Percentiles rank a stretch among this genome's conserved stretches.
Evolutionary conservation across 179 eudicot species (phyloP).

Genomic region (Beta corolliflora): DNA sequence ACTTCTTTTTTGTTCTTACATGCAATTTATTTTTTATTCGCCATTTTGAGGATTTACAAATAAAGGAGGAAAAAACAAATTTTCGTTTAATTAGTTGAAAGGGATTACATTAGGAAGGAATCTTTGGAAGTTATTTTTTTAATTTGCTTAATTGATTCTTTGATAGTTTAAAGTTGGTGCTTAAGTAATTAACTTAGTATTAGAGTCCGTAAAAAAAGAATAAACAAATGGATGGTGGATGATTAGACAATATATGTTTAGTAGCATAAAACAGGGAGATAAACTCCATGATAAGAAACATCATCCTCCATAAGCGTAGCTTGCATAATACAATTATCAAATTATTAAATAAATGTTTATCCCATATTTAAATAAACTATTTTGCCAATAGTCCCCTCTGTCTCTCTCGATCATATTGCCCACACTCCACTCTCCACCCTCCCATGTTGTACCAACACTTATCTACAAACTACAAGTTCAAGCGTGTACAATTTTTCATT

Average conservation of each 20-base stretch:
- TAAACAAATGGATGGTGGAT: neutral
- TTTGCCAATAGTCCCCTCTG: neutral
- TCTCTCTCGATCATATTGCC: neutral
- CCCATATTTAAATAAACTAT: neutral
- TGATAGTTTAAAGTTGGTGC: neutral
- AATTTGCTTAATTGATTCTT: neutral
- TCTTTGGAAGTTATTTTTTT: neutral
- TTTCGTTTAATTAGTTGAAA: neutral
- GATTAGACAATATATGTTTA: slow-evolving; percentile 10
- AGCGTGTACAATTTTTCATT: neutral
- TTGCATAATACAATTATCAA: slow-evolving; percentile 20
- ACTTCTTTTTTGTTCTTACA: slow-evolving; percentile 9
- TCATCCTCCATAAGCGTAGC: slow-evolving; percentile 2
- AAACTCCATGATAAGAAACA: slow-evolving; percentile 17
- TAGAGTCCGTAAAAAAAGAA: too few species aligned
- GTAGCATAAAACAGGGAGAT: slow-evolving; percentile 31
- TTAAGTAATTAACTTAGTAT: neutral
- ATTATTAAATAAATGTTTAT: neutral
- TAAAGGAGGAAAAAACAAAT: neutral
- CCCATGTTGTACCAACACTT: neutral
- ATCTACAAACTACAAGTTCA: neutral
- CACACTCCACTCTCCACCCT: neutral
- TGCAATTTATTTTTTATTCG: slow-evolving; percentile 7
- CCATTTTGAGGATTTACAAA: neutral
- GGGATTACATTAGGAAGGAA: slow-evolving; percentile 1